Conservation (phyloP, 2,329 filamentous ascomycete genomes). For the Cladosporium sp. region DNA sequence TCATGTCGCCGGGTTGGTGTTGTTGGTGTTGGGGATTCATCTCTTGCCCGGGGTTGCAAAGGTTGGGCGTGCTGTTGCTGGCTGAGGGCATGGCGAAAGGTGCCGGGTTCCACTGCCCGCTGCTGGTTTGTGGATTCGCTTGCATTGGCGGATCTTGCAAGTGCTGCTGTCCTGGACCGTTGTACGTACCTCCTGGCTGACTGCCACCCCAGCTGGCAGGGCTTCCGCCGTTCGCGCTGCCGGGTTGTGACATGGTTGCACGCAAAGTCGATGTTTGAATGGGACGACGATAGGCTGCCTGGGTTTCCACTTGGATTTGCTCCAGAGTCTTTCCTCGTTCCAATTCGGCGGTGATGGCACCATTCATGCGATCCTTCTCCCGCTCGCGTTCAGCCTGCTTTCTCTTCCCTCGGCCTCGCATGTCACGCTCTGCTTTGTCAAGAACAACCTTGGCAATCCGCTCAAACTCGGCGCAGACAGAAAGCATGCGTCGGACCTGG, state of each 20-base stretch:
- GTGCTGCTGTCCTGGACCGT: conserved; percentile 8
- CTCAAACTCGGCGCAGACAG: conserved; percentile 93
- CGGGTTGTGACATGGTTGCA: conserved; percentile 23
- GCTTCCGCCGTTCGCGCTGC: conserved; percentile 23
- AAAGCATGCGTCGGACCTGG: conserved; percentile 89
- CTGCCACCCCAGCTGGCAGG: conserved; percentile 27
- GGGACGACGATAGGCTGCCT: conserved; percentile 30
- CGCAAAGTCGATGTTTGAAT: conserved; percentile 29
- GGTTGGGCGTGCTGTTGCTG: background rate
- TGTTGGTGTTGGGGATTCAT: background rate
- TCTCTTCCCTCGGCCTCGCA: conserved; percentile 74
- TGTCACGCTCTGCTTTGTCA: conserved; percentile 85
- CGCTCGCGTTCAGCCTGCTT: conserved; percentile 61
- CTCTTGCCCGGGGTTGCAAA: background rate
- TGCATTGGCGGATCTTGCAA: background rate
- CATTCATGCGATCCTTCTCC: conserved; percentile 26
- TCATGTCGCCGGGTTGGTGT: background rate
- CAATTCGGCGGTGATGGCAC: conserved; percentile 21
- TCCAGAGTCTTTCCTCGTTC: conserved; percentile 32
- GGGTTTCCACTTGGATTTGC: conserved; percentile 34
- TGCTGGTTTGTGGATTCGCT: conserved; percentile 5
- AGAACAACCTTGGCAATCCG: conserved; percentile 87
- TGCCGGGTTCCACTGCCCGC: conserved; percentile 13
- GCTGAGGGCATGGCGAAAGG: conserved; percentile 8
- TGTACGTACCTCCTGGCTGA: conserved; percentile 6